Evolutionary conservation across 768 basidiomycete species (phyloP), one percentile per base, ranked within the genome.

Genomic region (Macrolepiota fuliginosa): DNA sequence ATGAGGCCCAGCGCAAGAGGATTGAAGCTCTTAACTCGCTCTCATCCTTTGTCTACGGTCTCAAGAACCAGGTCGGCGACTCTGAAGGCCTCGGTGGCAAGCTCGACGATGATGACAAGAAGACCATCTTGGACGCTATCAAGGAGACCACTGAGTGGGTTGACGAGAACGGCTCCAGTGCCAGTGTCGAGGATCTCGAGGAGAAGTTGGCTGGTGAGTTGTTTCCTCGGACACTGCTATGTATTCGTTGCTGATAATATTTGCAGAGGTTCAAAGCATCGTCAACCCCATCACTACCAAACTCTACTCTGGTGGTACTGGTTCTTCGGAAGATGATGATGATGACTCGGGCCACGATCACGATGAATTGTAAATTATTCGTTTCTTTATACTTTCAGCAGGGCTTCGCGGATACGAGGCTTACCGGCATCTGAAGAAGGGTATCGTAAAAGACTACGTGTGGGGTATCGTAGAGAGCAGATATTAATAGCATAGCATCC

Each of bases 111-210:
- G 89, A 88, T 0, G 92, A 94, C 75, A 92, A 92, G 82, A 89
- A 90, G 84, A 86, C 84, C 7, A 83, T 98, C 64, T 79, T 92
- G 56, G 83, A 82, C 22, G 80, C 87, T 39, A 79, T 97, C 77
- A 96, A 96, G 81, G 94, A 96, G 67, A 86, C 88, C 57, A 88
- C 89, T 19, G 92, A 93, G 60, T 98, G 95, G 95, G 85, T 96
- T 58, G 96, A 98, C 51, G 86, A 90, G 70, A 84, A 94, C 68
- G 90, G 90, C 19, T 77, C 83, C 40, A 77, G 77, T 7, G 96
- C 96, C 24, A 81, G 82, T 36, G 87, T 88, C 47, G 96, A 96
- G 72, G 94, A 96, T 61, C 78, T 95, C 24, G 95, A 98, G 72
- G 96, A 97, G 81, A 93, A 95, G 81, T 78, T 95, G 67, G 78